Percentiles rank a stretch among this genome's conserved stretches.
These are phyloP conservation scores for Arabidopsis lyrata DNA, from an alignment of 441 rosid genomes.

Conservation along the genomic window DNA sequence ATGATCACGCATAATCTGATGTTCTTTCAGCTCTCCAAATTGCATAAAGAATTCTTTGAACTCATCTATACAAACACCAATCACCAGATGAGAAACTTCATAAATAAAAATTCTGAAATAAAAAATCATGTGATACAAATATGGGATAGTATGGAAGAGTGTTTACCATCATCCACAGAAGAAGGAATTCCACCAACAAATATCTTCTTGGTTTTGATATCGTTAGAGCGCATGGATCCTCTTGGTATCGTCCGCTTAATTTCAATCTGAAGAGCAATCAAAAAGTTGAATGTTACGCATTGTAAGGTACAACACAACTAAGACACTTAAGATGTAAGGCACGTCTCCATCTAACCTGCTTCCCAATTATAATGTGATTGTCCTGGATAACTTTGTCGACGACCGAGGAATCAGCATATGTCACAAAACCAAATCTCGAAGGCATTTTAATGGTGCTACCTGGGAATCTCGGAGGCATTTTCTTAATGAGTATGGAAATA, in stretches of 20 bases:
- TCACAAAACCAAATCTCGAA: conserved; percentile 95
- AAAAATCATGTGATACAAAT: background rate
- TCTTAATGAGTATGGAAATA: background rate
- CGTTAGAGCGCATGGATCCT: conserved; percentile 74
- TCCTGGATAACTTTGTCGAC: conserved; percentile 89
- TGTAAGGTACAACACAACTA: background rate
- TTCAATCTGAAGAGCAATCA: conserved; percentile 64
- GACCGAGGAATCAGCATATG: conserved; percentile 85
- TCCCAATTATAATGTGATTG: conserved; percentile 75
- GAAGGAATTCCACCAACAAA: conserved; percentile 80
- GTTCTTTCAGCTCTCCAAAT: conserved; percentile 73
- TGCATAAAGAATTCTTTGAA: conserved; percentile 65
- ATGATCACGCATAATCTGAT: conserved; percentile 79
- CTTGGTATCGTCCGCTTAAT: conserved; percentile 92
- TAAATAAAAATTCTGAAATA: background rate
- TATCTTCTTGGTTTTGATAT: conserved; percentile 73
- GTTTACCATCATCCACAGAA: conserved; percentile 63
- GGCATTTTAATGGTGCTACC: background rate
- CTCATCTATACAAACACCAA: conserved; percentile 56
- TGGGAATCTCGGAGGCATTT: background rate
- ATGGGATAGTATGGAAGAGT: background rate
- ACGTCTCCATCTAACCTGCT: conserved; percentile 61
- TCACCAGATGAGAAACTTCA: conserved; percentile 24
- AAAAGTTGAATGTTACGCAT: conserved; percentile 12
- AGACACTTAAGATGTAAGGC: conserved; percentile 1